Conservation (phyloP, 257 asterid species). For the Forsythia suspensa region DNA sequence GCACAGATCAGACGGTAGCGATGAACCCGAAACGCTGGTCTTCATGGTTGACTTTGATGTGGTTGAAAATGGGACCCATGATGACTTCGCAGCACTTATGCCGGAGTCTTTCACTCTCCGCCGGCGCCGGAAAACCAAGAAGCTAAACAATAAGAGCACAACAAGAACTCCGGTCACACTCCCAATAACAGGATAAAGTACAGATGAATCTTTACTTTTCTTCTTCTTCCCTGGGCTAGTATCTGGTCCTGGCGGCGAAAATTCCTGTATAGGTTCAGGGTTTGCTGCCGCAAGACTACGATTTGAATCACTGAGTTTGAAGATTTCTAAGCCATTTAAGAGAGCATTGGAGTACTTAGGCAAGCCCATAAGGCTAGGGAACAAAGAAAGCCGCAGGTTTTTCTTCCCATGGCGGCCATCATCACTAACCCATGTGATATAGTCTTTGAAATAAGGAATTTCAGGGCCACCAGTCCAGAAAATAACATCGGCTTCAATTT, state of each 20-base stretch:
- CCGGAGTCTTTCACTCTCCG: conserved; percentile 29
- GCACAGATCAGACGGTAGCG: conserved; percentile 39
- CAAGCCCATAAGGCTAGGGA: background rate
- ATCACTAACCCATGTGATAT: conserved; percentile 18
- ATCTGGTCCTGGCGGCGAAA: background rate
- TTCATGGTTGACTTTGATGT: conserved; percentile 28
- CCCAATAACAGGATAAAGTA: conserved; percentile 12
- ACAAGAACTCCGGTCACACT: conserved; percentile 33
- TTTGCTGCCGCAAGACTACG: conserved; percentile 51
- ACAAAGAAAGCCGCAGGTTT: conserved; percentile 30
- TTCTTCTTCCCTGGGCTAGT: background rate
- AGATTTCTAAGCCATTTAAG: conserved; percentile 69
- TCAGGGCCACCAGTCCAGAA: conserved; percentile 8
- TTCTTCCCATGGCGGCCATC: conserved; percentile 25
- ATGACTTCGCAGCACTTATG: conserved; percentile 25
- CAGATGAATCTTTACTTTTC: background rate
- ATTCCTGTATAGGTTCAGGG: conserved; percentile 5
- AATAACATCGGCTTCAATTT: conserved; percentile 26
- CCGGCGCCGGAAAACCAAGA: conserved; percentile 32
- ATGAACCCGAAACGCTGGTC: conserved; percentile 26
- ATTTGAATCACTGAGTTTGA: conserved; percentile 37
- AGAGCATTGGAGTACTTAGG: conserved; percentile 17
- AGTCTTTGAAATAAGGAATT: conserved; percentile 47
- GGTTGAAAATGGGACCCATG: conserved; percentile 36
- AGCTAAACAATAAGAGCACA: background rate